Percentiles rank a stretch among this genome's conserved stretches.
These are phyloP conservation scores for Aspergillus sp. DNA, from an alignment of 2,329 filamentous ascomycete species.

Conservation along the genomic window DNA sequence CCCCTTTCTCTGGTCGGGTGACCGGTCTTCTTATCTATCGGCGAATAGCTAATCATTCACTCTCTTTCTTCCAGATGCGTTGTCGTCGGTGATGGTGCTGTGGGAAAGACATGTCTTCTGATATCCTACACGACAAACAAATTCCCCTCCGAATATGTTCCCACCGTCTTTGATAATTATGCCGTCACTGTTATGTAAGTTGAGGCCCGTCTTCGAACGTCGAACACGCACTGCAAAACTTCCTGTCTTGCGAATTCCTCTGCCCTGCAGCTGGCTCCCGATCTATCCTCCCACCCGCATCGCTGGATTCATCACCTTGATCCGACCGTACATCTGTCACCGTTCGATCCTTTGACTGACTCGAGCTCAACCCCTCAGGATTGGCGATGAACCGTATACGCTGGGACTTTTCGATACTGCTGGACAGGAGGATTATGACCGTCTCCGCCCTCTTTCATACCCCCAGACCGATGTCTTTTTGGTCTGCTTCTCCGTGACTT, in stretches of 20 bases:
- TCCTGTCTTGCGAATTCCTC: background rate
- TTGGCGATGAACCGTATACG: slow-evolving; percentile 97
- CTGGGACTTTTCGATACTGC: slow-evolving; percentile 97
- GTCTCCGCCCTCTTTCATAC: slow-evolving; percentile 92
- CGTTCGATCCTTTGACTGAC: slow-evolving; percentile 5
- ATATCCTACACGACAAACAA: slow-evolving; percentile 99
- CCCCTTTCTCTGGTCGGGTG: slow-evolving; percentile 10
- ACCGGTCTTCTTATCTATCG: slow-evolving; percentile 5
- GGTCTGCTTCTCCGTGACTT: slow-evolving; percentile 97
- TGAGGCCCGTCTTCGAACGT: slow-evolving; percentile 1
- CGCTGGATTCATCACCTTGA: background rate
- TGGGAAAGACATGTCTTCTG: slow-evolving; percentile 97
- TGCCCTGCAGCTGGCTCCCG: background rate
- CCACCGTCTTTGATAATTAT: slow-evolving; percentile 99
- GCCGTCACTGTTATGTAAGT: slow-evolving; percentile 99
- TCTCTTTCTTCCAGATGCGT: slow-evolving; percentile 69
- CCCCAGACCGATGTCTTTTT: slow-evolving; percentile 98
- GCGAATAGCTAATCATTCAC: slow-evolving; percentile 20
- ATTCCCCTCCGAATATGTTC: slow-evolving; percentile 99
- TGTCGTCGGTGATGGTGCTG: slow-evolving; percentile 97
- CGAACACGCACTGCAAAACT: background rate
- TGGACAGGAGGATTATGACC: slow-evolving; percentile 99
- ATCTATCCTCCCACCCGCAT: background rate
- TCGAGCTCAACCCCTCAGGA: slow-evolving; percentile 59
- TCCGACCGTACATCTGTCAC: background rate